These are phyloP conservation scores for Venturia carpophila DNA, from an alignment of 2,329 filamentous ascomycete species.

Conservation along the genomic window DNA sequence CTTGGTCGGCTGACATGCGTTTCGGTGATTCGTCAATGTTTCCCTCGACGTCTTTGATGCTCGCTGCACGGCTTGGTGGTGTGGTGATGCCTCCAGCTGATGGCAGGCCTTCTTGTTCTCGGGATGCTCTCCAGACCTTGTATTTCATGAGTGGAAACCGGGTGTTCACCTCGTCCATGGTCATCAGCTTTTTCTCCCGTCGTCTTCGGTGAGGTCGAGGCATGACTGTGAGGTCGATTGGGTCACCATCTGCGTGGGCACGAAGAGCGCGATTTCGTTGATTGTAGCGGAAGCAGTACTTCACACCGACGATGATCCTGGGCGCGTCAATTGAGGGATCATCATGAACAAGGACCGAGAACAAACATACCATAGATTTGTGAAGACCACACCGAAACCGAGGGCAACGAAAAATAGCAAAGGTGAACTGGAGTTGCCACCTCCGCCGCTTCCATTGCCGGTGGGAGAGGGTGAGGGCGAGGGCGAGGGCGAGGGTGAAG, in stretches of 20 bases:
- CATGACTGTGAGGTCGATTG: constrained; percentile 80
- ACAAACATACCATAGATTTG: constrained; percentile 83
- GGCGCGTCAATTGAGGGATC: neutral
- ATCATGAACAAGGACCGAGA: neutral
- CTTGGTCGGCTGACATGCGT: constrained; percentile 26
- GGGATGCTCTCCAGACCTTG: constrained; percentile 82
- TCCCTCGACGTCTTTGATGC: constrained; percentile 58
- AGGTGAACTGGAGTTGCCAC: constrained; percentile 59
- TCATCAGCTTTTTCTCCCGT: constrained; percentile 97
- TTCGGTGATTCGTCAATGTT: constrained; percentile 28
- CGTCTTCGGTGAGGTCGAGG: constrained; percentile 76
- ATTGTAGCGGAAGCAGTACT: constrained; percentile 98
- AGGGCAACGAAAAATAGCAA: constrained; percentile 89
- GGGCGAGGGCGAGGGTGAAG: constrained; percentile 19
- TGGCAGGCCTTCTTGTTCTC: constrained; percentile 75
- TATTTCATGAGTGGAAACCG: constrained; percentile 95
- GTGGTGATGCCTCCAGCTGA: constrained; percentile 75
- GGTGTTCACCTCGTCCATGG: constrained; percentile 97
- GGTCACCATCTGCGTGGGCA: constrained; percentile 71
- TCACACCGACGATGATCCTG: constrained; percentile 99
- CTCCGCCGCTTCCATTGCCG: constrained; percentile 26
- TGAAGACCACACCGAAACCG: constrained; percentile 96
- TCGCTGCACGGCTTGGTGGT: constrained; percentile 63
- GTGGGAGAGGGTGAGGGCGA: constrained; percentile 19
- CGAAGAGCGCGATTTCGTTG: constrained; percentile 78